Conservation (phyloP, 805 yeast genomes). For the Candida glaebosa region DNA sequence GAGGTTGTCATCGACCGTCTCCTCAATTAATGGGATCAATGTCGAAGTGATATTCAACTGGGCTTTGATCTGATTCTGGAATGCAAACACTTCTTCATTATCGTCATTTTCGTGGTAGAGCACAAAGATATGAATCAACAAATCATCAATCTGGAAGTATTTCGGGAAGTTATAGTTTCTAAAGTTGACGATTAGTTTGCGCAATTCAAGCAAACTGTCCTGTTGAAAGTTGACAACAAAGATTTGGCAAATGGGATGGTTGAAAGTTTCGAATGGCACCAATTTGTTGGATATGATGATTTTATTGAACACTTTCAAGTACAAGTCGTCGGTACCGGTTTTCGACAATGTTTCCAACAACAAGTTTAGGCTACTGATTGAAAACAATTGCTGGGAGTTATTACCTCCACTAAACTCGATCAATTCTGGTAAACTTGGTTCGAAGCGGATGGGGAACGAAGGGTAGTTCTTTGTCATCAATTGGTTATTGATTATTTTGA, state of each 20-base stretch:
- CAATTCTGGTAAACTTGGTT: conserved; percentile 37
- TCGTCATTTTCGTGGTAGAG: conserved; percentile 23
- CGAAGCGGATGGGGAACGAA: conserved; percentile 57
- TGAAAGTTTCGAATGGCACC: conserved; percentile 79
- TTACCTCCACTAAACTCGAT: conserved; percentile 16
- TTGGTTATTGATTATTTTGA: conserved; percentile 51
- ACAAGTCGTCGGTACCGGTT: conserved; percentile 33
- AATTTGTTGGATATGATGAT: conserved; percentile 56
- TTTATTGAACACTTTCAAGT: conserved; percentile 55
- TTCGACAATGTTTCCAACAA: conserved; percentile 19
- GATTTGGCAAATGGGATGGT: conserved; percentile 79
- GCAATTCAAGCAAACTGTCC: conserved; percentile 54
- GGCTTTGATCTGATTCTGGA: conserved; percentile 25
- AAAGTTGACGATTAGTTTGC: conserved; percentile 49
- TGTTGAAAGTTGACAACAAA: conserved; percentile 54
- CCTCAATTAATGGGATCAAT: conserved; percentile 12
- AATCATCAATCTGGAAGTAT: conserved; percentile 63
- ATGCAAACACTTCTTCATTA: conserved; percentile 29
- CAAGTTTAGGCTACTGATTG: conserved; percentile 35
- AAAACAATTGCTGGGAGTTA: conserved; percentile 28
- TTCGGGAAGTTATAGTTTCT: conserved; percentile 52
- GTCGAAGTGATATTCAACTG: conserved; percentile 27
- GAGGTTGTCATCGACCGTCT: conserved; percentile 7
- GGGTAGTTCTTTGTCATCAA: conserved; percentile 46
- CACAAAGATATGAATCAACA: conserved; percentile 43